Percentiles rank a stretch among this genome's conserved stretches.
Evolutionary conservation across 2,329 filamentous ascomycete genomes (phyloP).

Genomic region (Beauveria australis): DNA sequence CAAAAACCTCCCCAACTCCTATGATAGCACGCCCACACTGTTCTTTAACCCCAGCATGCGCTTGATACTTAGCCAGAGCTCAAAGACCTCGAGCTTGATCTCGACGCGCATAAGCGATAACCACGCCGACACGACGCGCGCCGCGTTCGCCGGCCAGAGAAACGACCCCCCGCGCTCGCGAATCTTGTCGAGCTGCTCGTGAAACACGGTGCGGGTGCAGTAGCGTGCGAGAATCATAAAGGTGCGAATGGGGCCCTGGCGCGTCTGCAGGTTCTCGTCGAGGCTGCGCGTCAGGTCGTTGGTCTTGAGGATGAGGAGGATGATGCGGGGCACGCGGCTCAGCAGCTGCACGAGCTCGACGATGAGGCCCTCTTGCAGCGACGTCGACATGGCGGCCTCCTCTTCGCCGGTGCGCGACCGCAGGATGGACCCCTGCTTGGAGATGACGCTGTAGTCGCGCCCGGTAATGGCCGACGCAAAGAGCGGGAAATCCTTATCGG

Average conservation of each 20-base stretch:
- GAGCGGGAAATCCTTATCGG: constrained; percentile 82
- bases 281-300: constrained; percentile 92
- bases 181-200: constrained; percentile 55
- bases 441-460: constrained; percentile 75
- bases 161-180: constrained; percentile 39
- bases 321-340: constrained; percentile 81
- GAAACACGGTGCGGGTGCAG: constrained; percentile 57
- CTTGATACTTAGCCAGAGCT: constrained; percentile 51
- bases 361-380: constrained; percentile 79
- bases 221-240: constrained; percentile 64
- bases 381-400: constrained; percentile 76
- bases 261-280: constrained; percentile 80
- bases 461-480: constrained; percentile 97
- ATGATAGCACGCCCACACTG: constrained; percentile 14
- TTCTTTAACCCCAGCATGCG: constrained; percentile 31
- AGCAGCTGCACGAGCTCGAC: constrained; percentile 83
- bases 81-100: constrained; percentile 55
- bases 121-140: constrained; percentile 49
- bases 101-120: constrained; percentile 51
- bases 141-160: constrained; percentile 49
- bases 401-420: constrained; percentile 61
- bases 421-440: constrained; percentile 47
- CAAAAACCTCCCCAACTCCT: neutral
- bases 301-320: constrained; percentile 92
- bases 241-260: constrained; percentile 54